A percentile compares a stretch with the other conserved stretches of the same genome.
Evolutionary conservation across 1,284 basidiomycete species (phyloP).

Genomic region (Austroboletus niveus): DNA sequence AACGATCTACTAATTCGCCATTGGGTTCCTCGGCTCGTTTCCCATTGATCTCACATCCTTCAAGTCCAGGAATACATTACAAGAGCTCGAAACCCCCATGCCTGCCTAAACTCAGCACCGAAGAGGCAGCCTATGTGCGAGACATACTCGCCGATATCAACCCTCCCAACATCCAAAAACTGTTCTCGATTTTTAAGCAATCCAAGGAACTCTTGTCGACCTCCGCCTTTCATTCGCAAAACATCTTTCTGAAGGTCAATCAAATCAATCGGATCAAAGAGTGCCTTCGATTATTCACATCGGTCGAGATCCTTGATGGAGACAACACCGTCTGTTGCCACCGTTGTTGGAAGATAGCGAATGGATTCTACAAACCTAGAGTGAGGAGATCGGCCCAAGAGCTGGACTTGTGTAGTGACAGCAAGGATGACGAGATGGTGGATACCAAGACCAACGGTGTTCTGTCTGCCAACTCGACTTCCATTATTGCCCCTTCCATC

Average conservation of each 20-base stretch:
- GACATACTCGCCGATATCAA: conserved; percentile 62
- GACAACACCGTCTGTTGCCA: conserved; percentile 94
- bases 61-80: conserved; percentile 22
- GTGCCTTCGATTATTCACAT: conserved; percentile 82
- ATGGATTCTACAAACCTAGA: conserved; percentile 51
- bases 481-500: conserved; percentile 5
- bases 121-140: conserved; percentile 62
- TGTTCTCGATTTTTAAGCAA: conserved; percentile 47
- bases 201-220: conserved; percentile 24
- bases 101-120: conserved; percentile 49
- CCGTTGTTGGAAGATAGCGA: conserved; percentile 87
- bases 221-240: conserved; percentile 18
- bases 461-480: neutral
- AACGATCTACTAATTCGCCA: conserved; percentile 17
- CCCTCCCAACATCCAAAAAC: conserved; percentile 33
- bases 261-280: conserved; percentile 46
- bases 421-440: conserved; percentile 27
- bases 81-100: conserved; percentile 42
- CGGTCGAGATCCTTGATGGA: conserved; percentile 87
- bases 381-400: conserved; percentile 34
- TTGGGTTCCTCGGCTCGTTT: conserved; percentile 19
- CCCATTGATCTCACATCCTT: conserved; percentile 22
- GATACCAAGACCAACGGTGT: neutral
- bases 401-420: conserved; percentile 32
- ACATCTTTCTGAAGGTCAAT: conserved; percentile 28